Evolutionary conservation across 1,284 basidiomycete genomes (phyloP).

Genomic region (Cystobasidiaceae sp.): DNA sequence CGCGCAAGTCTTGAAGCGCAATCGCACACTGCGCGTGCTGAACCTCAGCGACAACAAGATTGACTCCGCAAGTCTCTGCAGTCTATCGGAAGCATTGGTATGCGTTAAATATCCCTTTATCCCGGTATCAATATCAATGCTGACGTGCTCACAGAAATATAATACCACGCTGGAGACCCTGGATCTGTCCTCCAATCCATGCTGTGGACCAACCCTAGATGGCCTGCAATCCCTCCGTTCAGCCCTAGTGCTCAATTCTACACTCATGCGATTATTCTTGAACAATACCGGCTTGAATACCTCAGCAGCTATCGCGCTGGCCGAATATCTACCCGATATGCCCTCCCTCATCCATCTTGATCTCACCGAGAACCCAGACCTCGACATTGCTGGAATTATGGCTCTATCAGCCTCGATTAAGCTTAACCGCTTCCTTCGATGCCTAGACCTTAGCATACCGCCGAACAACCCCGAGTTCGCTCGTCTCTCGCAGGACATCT

Average conservation of each 20-base stretch:
- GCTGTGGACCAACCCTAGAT: constrained; percentile 76
- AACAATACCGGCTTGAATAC: constrained; percentile 75
- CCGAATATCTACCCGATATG: constrained; percentile 91
- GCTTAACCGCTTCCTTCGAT: constrained; percentile 75
- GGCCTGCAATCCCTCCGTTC: constrained; percentile 84
- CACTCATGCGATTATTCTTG: constrained; percentile 86
- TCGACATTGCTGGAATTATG: constrained; percentile 87
- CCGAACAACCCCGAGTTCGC: constrained; percentile 83
- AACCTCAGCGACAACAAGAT: constrained; percentile 92
- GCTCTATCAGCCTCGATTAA: constrained; percentile 80
- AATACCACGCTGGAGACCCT: constrained; percentile 90
- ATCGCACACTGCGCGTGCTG: constrained; percentile 86
- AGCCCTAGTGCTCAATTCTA: constrained; percentile 86
- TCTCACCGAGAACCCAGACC: constrained; percentile 46
- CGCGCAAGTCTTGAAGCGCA: constrained; percentile 90
- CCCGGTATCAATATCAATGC: not conserved
- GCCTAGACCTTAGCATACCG: constrained; percentile 87
- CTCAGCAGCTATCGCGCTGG: constrained; percentile 84
- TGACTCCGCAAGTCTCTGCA: constrained; percentile 71
- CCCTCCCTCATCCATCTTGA: constrained; percentile 75
- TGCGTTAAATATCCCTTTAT: constrained; percentile 41
- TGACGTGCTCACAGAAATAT: constrained; percentile 65
- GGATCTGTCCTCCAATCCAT: constrained; percentile 88
- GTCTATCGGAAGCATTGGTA: constrained; percentile 82
- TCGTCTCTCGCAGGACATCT: constrained; percentile 50